Evolutionary conservation across 768 basidiomycete genomes (phyloP), one percentile per base, ranked within the genome.

Genomic region (Mycena vulgaris): DNA sequence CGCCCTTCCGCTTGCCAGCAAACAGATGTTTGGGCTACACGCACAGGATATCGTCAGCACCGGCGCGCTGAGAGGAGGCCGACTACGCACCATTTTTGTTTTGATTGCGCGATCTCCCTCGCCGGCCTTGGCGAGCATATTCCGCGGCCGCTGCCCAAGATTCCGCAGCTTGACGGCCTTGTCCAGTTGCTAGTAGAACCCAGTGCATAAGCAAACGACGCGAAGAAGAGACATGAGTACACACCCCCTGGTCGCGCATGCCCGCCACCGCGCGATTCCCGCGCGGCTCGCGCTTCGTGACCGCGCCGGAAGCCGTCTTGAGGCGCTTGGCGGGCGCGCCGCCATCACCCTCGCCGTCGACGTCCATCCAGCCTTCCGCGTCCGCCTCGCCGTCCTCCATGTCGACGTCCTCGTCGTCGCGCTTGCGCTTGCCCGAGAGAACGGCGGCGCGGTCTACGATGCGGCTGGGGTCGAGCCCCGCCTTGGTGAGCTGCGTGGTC

Each of bases 401-500:
- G 40, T 92, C 93, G 78, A 88, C 86, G 69, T 88, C 89, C 39
- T 84, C 88, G 28, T 83, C 82, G 28, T 86, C 91, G 27, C 95
- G 87, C 78, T 93, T 94, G 79, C 92, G 86, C 85, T 94, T 90
- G 52, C 86, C 82, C 84, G 91, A 75, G 93, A 99, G 81, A 77
- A 92, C 86, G 76, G 88, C 88, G 8, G 96, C 98, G n/a, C 97
- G 92, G 69, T 95, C 94, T 80, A 96, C 89, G 74, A 99, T 91
- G 57, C 88, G 88, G 72, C 92, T 92, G 6, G 98, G 93, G 79
- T 99, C 94, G 73, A 95, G 87, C 0, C 98, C 98, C 19, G 94
- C 95, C 75, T 90, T 90, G n/a, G 92, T 93, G 80, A 99, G 81
- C 78, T 90, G 93, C 14, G 86, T 81, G 28, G 94, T 91, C 75